phyloP scores from a whole-genome alignment of 2,329 filamentous ascomycete genomes.

The Microsporum ferrugineum region DNA sequence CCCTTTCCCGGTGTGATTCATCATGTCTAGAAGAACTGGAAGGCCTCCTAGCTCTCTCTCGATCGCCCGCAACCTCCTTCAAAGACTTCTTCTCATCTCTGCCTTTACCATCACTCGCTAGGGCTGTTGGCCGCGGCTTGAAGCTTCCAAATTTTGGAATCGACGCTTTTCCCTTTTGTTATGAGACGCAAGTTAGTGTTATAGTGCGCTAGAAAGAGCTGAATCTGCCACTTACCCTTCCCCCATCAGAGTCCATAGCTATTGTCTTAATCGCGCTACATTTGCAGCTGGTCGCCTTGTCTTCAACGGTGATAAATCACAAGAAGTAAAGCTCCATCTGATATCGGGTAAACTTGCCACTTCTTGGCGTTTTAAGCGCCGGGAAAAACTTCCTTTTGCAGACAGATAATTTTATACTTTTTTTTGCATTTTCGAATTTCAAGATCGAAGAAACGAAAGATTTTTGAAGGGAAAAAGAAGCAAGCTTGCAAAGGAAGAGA shows the following conservation, averaged over 20 bases:
- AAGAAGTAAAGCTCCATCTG: background rate
- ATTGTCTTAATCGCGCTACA: background rate
- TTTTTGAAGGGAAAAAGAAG: background rate
- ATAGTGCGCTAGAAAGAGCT: background rate
- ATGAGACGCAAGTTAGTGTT: background rate
- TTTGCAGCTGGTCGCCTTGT: background rate
- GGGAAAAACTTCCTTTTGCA: conserved; percentile 21
- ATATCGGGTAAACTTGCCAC: conserved; percentile 14
- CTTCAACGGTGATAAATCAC: background rate
- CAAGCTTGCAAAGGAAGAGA: background rate
- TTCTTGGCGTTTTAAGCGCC: conserved; percentile 9
- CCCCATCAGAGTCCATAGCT: conserved; percentile 26
- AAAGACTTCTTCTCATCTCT: background rate
- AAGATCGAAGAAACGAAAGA: background rate
- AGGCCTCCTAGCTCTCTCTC: background rate
- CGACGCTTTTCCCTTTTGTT: conserved; percentile 25
- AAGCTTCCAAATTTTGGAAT: conserved; percentile 69
- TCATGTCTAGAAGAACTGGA: background rate
- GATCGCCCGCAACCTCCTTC: background rate
- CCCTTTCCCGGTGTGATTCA: background rate
- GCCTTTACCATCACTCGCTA: background rate
- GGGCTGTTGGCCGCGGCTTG: conserved; percentile 27
- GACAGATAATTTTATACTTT: conserved; percentile 17
- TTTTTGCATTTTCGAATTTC: background rate
- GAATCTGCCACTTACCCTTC: conserved; percentile 22